A percentile compares a stretch with the other conserved stretches of the same genome.
phyloP scores from a whole-genome alignment of 2,329 filamentous ascomycete genomes.

The Pseudogymnoascus sp. region DNA sequence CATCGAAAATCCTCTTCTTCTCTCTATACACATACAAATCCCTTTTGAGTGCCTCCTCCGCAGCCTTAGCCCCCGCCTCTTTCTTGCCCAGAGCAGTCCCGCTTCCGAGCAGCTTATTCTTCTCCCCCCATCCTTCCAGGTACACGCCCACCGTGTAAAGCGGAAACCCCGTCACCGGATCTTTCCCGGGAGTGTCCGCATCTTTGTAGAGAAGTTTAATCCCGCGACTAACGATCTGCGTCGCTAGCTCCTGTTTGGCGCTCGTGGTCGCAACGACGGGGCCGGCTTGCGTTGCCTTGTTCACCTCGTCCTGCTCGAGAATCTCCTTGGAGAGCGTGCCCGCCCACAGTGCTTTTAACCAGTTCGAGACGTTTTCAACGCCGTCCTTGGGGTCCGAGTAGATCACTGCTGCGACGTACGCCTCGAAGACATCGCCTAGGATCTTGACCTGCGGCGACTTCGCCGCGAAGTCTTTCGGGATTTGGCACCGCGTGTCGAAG shows the following conservation, averaged over 20 bases:
- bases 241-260: slow-evolving; percentile 47
- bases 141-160: slow-evolving; percentile 58
- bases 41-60: slow-evolving; percentile 57
- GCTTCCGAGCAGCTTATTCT: slow-evolving; percentile 51
- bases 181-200: slow-evolving; percentile 44
- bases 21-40: slow-evolving; percentile 41
- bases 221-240: slow-evolving; percentile 40
- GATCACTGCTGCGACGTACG: slow-evolving; percentile 75
- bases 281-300: background rate
- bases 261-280: slow-evolving; percentile 21
- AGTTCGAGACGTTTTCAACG: slow-evolving; percentile 52
- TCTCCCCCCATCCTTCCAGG: slow-evolving; percentile 62
- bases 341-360: slow-evolving; percentile 71
- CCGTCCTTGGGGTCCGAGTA: slow-evolving; percentile 59
- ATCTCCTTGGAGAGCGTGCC: slow-evolving; percentile 53
- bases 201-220: slow-evolving; percentile 57
- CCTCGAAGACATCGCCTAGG: slow-evolving; percentile 81
- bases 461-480: slow-evolving; percentile 41
- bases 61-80: slow-evolving; percentile 62
- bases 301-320: slow-evolving; percentile 27
- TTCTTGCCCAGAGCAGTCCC: slow-evolving; percentile 61
- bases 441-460: slow-evolving; percentile 55
- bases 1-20: slow-evolving; percentile 39
- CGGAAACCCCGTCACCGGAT: slow-evolving; percentile 46
- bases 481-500: slow-evolving; percentile 55